Conservation (phyloP, 75 land plant genomes). For the Azolla pinnata region DNA sequence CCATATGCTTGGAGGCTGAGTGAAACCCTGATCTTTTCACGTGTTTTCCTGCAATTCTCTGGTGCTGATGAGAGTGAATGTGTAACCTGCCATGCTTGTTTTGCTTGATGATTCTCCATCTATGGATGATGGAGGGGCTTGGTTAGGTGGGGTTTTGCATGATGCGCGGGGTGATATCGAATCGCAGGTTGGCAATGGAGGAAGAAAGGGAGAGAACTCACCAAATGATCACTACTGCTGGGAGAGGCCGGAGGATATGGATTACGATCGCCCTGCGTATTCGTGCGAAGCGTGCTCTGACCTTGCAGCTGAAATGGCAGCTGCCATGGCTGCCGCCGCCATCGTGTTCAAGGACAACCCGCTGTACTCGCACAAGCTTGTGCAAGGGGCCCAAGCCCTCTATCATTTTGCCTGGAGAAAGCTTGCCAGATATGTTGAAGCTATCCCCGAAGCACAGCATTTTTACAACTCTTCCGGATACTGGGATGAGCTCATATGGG, state of each 20-base stretch:
- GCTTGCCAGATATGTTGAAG: slow-evolving; percentile 37
- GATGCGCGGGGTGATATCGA: not conserved
- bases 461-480: slow-evolving; percentile 82
- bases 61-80: too few species aligned
- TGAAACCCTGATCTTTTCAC: too few species aligned
- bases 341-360: slow-evolving; percentile 72
- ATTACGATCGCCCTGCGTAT: slow-evolving; percentile 46
- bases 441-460: slow-evolving; percentile 24
- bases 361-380: slow-evolving; percentile 52
- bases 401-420: slow-evolving; percentile 45
- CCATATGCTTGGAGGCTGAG: not conserved
- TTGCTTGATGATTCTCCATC: not conserved
- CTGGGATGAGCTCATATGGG: slow-evolving; percentile 94
- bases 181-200: slow-evolving; percentile 49
- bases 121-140: not conserved
- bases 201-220: slow-evolving; percentile 20
- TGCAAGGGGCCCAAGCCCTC: slow-evolving; percentile 47
- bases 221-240: slow-evolving; percentile 84
- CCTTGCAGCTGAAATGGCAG: slow-evolving; percentile 84
- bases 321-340: slow-evolving; percentile 81
- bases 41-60: too few species aligned
- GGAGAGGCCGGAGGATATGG: slow-evolving; percentile 88
- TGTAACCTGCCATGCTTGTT: not conserved
- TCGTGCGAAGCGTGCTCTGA: slow-evolving; percentile 45
- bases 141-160: not conserved